Conservation (phyloP, 2,329 filamentous ascomycete genomes). For the Incumbomyces delicatus region DNA sequence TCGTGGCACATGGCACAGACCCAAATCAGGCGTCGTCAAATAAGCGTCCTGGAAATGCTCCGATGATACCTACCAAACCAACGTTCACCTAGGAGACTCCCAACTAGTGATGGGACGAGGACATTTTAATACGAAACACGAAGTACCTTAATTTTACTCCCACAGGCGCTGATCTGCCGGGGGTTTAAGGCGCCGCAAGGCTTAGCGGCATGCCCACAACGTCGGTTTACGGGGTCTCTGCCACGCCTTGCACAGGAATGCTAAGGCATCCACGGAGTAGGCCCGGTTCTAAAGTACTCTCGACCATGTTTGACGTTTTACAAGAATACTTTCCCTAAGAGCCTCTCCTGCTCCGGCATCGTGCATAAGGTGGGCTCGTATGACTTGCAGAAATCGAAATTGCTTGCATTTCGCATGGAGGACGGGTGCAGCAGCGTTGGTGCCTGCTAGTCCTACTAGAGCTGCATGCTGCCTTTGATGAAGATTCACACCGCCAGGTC, state of each 20-base stretch:
- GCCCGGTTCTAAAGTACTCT: constrained; percentile 6
- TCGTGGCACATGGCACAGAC: neutral
- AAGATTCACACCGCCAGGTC: constrained; percentile 6
- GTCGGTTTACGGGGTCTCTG: too few relatives aligned
- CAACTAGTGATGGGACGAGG: too few relatives aligned
- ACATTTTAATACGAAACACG: too few relatives aligned
- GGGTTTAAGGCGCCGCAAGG: too few relatives aligned
- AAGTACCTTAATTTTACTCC: too few relatives aligned
- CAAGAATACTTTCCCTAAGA: neutral
- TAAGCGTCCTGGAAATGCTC: neutral
- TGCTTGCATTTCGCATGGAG: constrained; percentile 1
- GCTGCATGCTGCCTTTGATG: neutral
- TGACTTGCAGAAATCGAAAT: constrained; percentile 6
- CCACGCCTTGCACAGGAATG: too few relatives aligned
- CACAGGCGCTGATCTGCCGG: too few relatives aligned
- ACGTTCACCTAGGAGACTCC: too few relatives aligned
- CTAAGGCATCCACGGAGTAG: neutral
- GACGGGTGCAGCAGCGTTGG: neutral
- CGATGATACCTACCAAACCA: too few relatives aligned
- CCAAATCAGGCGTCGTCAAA: neutral
- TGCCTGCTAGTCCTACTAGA: constrained; percentile 1
- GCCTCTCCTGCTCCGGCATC: neutral
- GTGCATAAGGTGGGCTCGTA: constrained; percentile 1
- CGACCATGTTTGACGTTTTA: neutral
- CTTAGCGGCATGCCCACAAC: too few relatives aligned